Conservation (phyloP, 306 rosid species). For the Luffa acutangula region DNA sequence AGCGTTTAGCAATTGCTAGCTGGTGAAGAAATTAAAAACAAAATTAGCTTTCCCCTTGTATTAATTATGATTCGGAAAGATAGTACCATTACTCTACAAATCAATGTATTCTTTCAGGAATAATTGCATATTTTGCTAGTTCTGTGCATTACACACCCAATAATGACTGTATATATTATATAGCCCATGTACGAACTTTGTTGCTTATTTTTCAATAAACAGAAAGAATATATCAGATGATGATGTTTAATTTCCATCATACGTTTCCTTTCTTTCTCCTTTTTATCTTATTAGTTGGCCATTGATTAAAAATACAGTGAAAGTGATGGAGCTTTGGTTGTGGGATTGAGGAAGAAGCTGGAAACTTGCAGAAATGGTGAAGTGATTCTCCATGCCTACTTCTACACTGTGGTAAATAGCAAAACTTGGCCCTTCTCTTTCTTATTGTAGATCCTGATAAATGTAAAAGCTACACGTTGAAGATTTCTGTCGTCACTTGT, state of each 20-base stretch:
- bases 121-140: background rate
- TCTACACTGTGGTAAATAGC: slow-evolving; percentile 2
- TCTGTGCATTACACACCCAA: background rate
- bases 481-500: slow-evolving; percentile 6
- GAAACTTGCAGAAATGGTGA: slow-evolving; percentile 11
- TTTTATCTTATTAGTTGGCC: background rate
- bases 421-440: background rate
- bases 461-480: slow-evolving; percentile 1
- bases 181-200: background rate
- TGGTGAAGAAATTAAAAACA: background rate
- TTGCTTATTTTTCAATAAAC: slow-evolving; percentile 1
- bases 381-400: slow-evolving; percentile 9
- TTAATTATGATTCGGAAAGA: background rate
- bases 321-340: slow-evolving; percentile 1
- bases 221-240: background rate
- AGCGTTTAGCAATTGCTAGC: background rate
- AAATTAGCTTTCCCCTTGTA: background rate
- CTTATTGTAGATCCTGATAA: background rate
- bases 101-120: slow-evolving; percentile 2
- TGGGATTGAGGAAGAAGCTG: slow-evolving; percentile 2
- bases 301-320: slow-evolving; percentile 4
- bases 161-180: background rate
- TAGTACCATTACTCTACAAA: background rate
- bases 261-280: background rate
- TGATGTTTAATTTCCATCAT: background rate